Base-by-base conservation (phyloP, 495 filamentous ascomycete genomes). In the Podospora pseudocomata region DNA sequence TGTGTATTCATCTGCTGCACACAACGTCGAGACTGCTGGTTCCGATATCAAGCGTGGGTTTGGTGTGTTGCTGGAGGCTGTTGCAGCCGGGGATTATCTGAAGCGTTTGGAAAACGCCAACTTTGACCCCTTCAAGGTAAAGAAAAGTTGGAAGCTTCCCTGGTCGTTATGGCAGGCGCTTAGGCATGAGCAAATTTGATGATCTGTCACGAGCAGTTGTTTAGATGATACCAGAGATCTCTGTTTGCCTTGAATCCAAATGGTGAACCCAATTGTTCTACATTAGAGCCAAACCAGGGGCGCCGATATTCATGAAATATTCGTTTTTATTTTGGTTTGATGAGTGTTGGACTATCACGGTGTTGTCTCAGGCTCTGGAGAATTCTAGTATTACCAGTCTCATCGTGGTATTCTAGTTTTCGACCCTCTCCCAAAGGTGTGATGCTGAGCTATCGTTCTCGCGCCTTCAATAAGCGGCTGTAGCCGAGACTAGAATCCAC, bases 61-160 rank as follows among this genome's bases (percentile, higher is more conserved):
- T 80, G 88, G 91, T 3, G 88, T 93, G 0, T 82, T 96, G 62
- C 84, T 97, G 83, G 91, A 91, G 62, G 91, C 88, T 5, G 80
- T 97, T n/a, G 83, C 91, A 0, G 91, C 92, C 16, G 82, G 85
- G 23, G 75, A 94, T 63, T 99, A 94, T 86, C 79, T 99, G 19
- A 83, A 92, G 57, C 83, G 85, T 57, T 77, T 99, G 20, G 87
- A 98, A 76, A 86, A 85, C 65, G 81, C 82, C 11, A 90, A 97
- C 75, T 99, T 99, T 72, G 90, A 99, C 80, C 69, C 86, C 77
- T 72, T 88, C 86, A 74, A 75, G 89, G 76, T 88, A 85, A 75
- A 81, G 80, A 86, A 86, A 55, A 91, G 92, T 68, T 99, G 95
- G 95, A 91, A 84, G 73, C 81, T 98, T 57, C 94, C 95, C 5